phyloP scores from a whole-genome alignment of 1,139 yeast species.

The Hansenula anomala region DNA sequence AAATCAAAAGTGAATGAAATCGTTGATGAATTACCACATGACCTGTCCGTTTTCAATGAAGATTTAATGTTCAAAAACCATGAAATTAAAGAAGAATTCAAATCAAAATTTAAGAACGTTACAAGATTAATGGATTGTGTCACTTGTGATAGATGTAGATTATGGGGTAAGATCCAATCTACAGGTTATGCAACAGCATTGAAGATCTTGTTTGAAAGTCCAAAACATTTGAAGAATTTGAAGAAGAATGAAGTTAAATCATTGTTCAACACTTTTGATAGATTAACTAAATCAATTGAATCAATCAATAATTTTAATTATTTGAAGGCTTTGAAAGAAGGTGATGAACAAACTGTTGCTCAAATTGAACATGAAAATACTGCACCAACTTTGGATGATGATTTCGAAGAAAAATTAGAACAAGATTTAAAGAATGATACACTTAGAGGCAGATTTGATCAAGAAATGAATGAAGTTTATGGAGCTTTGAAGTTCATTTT shows the following conservation, averaged over 20 bases:
- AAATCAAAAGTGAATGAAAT: slow-evolving; percentile 36
- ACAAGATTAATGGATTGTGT: slow-evolving; percentile 97
- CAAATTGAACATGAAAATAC: slow-evolving; percentile 14
- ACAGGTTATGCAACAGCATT: slow-evolving; percentile 97
- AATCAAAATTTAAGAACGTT: slow-evolving; percentile 80
- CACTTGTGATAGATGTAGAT: slow-evolving; percentile 93
- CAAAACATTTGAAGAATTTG: slow-evolving; percentile 41
- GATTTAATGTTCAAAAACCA: slow-evolving; percentile 47
- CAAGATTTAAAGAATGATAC: slow-evolving; percentile 18
- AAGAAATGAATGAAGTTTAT: slow-evolving; percentile 52
- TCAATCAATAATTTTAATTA: slow-evolving; percentile 69
- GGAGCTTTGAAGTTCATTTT: slow-evolving; percentile 67
- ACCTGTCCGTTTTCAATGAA: slow-evolving; percentile 49
- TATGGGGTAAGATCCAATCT: slow-evolving; percentile 97
- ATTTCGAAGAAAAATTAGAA: slow-evolving; percentile 5
- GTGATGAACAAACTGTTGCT: slow-evolving; percentile 14
- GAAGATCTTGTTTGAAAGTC: slow-evolving; percentile 75
- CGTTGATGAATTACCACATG: slow-evolving; percentile 40
- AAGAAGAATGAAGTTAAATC: slow-evolving; percentile 88
- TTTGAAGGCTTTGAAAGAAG: slow-evolving; percentile 22
- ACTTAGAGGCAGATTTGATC: slow-evolving; percentile 39
- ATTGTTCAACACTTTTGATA: slow-evolving; percentile 84
- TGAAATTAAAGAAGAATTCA: slow-evolving; percentile 70
- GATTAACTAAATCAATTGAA: slow-evolving; percentile 78
- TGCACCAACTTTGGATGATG: slow-evolving; percentile 23